Percentiles rank a stretch among this genome's conserved stretches.
These are phyloP conservation scores for Eucalyptus melliodora DNA, from an alignment of 345 rosid genomes.

Conservation along the genomic window DNA sequence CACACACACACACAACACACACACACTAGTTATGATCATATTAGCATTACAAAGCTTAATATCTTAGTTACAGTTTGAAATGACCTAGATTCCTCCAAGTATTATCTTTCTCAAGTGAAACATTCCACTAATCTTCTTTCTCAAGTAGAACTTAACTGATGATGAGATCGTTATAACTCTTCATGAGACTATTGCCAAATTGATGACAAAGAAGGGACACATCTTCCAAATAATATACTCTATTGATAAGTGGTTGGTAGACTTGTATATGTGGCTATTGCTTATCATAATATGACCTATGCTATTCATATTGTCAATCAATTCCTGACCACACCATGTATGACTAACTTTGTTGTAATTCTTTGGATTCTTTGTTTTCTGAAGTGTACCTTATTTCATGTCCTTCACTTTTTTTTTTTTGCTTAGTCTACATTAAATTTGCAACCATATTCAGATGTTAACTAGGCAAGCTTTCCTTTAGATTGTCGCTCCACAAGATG, in stretches of 20 bases:
- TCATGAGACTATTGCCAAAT: neutral
- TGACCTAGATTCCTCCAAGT: rapidly evolving
- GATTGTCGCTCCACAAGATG: neutral
- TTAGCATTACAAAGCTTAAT: neutral
- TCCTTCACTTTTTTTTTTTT: neutral
- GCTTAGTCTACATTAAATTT: neutral
- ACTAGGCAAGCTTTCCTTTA: neutral
- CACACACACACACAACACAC: no score
- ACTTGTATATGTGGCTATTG: neutral
- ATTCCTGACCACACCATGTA: neutral
- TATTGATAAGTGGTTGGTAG: neutral
- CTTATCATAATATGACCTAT: neutral
- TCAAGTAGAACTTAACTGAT: neutral
- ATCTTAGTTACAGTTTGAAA: neutral
- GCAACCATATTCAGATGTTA: neutral
- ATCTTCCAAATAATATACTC: neutral
- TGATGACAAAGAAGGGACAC: neutral
- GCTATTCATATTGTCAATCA: neutral
- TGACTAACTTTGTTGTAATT: neutral
- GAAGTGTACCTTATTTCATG: neutral
- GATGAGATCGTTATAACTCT: neutral
- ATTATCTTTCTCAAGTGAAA: neutral
- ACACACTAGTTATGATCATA: neutral
- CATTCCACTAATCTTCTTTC: neutral
- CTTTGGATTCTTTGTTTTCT: neutral